Base-by-base conservation (phyloP, 2,329 filamentous ascomycete species). In the Ascochyta viciae-villosae region DNA sequence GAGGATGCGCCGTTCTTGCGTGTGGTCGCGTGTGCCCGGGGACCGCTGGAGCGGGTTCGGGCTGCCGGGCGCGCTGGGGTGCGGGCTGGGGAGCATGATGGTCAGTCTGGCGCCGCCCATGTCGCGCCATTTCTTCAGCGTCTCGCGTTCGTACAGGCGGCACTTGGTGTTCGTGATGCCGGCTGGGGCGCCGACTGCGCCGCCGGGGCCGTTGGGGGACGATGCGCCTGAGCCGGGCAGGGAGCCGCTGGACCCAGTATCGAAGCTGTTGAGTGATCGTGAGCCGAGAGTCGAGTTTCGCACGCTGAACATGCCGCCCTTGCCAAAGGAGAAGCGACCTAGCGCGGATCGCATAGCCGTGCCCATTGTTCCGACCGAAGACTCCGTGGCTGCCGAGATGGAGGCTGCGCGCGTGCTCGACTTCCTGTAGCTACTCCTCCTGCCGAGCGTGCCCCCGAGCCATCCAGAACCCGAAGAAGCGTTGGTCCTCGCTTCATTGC, bases 131-230 rank as follows among this genome's bases (percentile, higher is more conserved):
- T 94, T 94, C 12, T 86, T 81, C 1, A 85, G 81, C 9, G 80
- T 81, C 57, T 92, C 89, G 45, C 94, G 87, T 44, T 91, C 82
- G 74, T 98, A 96, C 12, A 98, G 84, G 33, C 92, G 85, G 65
- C 97, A 91, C 65, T 93, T 93, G 47, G 94, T 87, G 67, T 95
- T 92, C 50, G 88, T 88, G 54, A 91, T 87, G 50, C 88, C 89
- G 22, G 88, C 76, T 19, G 87, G 83, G 19, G 81, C 82, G 50
- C 72, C 68, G 1, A 60, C 58, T 16, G 73, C 71, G n/a, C 47
- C 51, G 13, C 45, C 46, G 10, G 46, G 35, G 27, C 60, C 74
- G 58, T 51, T 58, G 1, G 73, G 72, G 43, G 78, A 76, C 35
- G 68, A 74, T 29, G 66, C 50, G 16, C 72, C 73, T 2, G 72